Base-by-base conservation (phyloP, 441 rosid genomes). In the Kokia cookei region DNA sequence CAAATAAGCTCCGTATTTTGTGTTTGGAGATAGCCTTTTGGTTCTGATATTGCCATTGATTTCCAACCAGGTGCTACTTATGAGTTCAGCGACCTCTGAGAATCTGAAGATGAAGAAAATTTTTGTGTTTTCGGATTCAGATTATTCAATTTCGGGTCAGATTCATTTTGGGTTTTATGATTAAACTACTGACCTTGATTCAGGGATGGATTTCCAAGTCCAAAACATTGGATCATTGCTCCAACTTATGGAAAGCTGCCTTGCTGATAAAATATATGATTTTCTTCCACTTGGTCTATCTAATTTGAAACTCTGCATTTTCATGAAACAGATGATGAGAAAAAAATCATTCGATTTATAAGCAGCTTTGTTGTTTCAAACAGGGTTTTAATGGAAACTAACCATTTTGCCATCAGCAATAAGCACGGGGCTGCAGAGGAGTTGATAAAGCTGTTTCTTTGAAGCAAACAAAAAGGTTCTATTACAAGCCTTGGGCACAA, bases 351-450 rank as follows among this genome's bases (percentile, higher is more conserved):
- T 35, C 19, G 19, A 64, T 5, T 42, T 13, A 15, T 37, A 61
- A 32, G 22, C 12, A 43, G 0, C 7, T 67, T 27, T 12, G 13
- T 10, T 17, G 0, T 7, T 6, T 0, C 40, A 15, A 14, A 7
- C 14, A n/a, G 47, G 8, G 48, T 19, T 27, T 42, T 14, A 43
- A 13, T 2, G 55, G 58, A 8, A 67, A 48, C 67, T 17, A 45
- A 73, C 94, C 92, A 81, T 84, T 65, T 48, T 81, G n/a, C 91
- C 91, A 47, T 71, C 79, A 55, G 89, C 91, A 0, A 92, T 45
- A 61, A 85, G 77, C 73, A 88, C 43, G 0, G 92, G 80, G 14
- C 74, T 59, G 79, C 92, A 89, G 2, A 90, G 85, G 53, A 58
- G 51, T 51, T 55, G 69, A 75, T 80, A 92, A 55, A 90, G 88